Base-by-base conservation (phyloP, 1,284 basidiomycete species). In the Boletus hoseneyae region DNA sequence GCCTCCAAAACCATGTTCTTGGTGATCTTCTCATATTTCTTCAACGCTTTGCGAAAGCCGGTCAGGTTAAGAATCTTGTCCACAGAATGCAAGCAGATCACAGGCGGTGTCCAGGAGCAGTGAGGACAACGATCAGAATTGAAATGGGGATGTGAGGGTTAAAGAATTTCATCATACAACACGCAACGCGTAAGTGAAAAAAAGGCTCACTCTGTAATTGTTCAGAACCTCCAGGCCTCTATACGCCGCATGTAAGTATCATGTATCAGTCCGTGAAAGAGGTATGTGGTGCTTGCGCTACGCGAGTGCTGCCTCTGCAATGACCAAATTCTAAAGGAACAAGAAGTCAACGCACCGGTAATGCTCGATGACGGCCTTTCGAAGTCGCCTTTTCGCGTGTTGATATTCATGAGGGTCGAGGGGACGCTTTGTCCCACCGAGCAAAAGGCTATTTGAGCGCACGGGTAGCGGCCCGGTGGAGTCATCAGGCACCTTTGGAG, bases 21-120 rank as follows among this genome's bases (percentile, higher is more conserved):
- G 2, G 90, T 88, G 4, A 82, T 75, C 70, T 96, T 97, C 64
- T 96, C 93, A 61, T 93, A 96, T 71, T 97, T 98, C 71, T 97
- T 97, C 54, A 97, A 65, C 0, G 88, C 89, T 65, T 97, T 97
- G 25, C 90, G 77, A 65, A 97, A 94, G 0, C 93, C 95, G 2
- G 90, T 92, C 9, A 93, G 67, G 64, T 97, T 97, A 44, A 97
- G 70, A 45, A 93, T 85, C 85, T 92, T 37, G 32, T 15, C 51
- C 23, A 23, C 11, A 8, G 16, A 13, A 10, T 5, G 12, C 27
- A 37, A 21, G 1, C 9, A 23, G 18, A 35, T 32, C 7, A 19
- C 9, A 10, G 15, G 15, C 6, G 33, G 18, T 2, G 39, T 41
- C 19, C 34, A 45, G 34, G 6, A 25, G 30, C n/a, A 41, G 23